These are phyloP conservation scores for Parafenestella ontariensis DNA, from an alignment of 2,329 filamentous ascomycete genomes.

Conservation along the genomic window DNA sequence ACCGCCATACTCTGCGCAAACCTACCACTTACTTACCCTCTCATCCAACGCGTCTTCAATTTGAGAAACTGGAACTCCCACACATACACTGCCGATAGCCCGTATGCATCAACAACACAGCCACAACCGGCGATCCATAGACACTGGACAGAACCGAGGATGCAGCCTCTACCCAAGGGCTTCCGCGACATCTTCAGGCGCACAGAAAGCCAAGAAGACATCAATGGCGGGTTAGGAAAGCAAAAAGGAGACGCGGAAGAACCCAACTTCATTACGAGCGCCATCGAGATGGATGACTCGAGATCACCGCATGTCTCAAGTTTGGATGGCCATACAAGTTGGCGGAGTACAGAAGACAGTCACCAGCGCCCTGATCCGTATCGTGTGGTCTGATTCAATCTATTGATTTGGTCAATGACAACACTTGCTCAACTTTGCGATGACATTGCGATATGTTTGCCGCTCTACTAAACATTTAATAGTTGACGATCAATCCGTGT, in stretches of 20 bases:
- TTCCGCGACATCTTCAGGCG: slow-evolving; percentile 21
- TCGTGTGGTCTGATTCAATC: slow-evolving; percentile 14
- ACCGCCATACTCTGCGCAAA: slow-evolving; percentile 68
- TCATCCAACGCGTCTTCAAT: slow-evolving; percentile 59
- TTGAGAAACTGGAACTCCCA: slow-evolving; percentile 41
- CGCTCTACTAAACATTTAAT: not conserved
- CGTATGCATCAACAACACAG: slow-evolving; percentile 8
- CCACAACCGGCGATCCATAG: slow-evolving; percentile 5
- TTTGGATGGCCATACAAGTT: slow-evolving; percentile 16
- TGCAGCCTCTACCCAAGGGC: slow-evolving; percentile 15
- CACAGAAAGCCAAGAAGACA: slow-evolving; percentile 32
- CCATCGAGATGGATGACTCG: slow-evolving; percentile 31
- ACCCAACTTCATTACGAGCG: slow-evolving; percentile 33
- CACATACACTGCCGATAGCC: slow-evolving; percentile 16
- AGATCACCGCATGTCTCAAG: slow-evolving; percentile 15
- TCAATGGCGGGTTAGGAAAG: slow-evolving; percentile 24
- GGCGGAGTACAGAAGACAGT: slow-evolving; percentile 18
- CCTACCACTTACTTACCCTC: slow-evolving; percentile 65
- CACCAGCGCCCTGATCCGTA: slow-evolving; percentile 18
- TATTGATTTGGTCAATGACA: slow-evolving; percentile 1
- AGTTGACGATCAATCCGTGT: not conserved
- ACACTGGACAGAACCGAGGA: slow-evolving; percentile 20
- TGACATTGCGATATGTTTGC: not conserved
- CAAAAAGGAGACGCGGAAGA: slow-evolving; percentile 16
- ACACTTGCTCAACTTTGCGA: not conserved